Percentiles rank a stretch among this genome's conserved stretches.
These are phyloP conservation scores for Amborella trichopoda DNA, from an alignment of 164 flowering plant species.

Conservation along the genomic window DNA sequence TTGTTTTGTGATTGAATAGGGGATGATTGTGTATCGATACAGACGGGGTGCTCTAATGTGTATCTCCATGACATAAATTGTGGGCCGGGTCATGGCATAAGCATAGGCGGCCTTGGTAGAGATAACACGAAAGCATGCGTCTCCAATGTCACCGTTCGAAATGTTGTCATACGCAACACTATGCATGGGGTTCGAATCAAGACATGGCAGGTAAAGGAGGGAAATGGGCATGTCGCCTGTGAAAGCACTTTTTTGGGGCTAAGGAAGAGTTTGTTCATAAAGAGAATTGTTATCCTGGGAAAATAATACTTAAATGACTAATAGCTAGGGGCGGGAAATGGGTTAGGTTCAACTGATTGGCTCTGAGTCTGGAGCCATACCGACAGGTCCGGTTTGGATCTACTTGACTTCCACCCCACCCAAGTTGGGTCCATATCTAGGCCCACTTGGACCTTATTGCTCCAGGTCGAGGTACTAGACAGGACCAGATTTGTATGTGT, in stretches of 20 bases:
- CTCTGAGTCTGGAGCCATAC: neutral
- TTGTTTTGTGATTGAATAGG: too few relatives aligned
- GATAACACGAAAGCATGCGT: constrained; percentile 23
- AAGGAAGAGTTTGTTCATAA: too few relatives aligned
- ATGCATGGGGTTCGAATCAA: constrained; percentile 30
- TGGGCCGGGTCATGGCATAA: constrained; percentile 44
- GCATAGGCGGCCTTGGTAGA: constrained; percentile 35
- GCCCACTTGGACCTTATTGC: too few relatives aligned
- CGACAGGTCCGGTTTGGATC: neutral
- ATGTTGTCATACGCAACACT: constrained; percentile 15
- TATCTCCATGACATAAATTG: constrained; percentile 21
- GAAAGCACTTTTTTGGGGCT: too few relatives aligned
- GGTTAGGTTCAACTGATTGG: neutral
- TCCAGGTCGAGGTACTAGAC: too few relatives aligned
- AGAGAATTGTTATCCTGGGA: too few relatives aligned
- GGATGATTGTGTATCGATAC: constrained; percentile 34
- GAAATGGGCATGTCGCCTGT: neutral
- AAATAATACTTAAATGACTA: too few relatives aligned
- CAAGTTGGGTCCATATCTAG: too few relatives aligned
- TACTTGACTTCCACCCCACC: too few relatives aligned
- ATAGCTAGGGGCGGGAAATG: too few relatives aligned
- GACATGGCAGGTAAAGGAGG: constrained; percentile 33
- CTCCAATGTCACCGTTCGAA: constrained; percentile 22
- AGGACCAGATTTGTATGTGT: too few relatives aligned
- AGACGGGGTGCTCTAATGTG: constrained; percentile 26